Evolutionary conservation across 2,329 filamentous ascomycete species (phyloP), one percentile per base, ranked within the genome.

Genomic region (Pseudovirgaria hyperparasitica): DNA sequence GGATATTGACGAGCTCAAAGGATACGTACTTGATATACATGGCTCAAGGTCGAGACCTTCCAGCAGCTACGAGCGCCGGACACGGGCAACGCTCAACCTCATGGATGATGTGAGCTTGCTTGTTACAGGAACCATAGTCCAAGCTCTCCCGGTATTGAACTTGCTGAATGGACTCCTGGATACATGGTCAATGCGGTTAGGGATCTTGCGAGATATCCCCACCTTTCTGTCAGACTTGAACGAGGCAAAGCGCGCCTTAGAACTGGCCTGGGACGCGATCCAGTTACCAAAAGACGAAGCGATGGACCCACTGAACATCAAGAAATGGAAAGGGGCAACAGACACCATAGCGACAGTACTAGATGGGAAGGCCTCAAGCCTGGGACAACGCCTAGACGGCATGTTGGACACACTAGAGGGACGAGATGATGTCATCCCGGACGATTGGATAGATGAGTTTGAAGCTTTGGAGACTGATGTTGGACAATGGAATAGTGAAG

Each of bases 21-120:
- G 70, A 23, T 81, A 87, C 45, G 80, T 94, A 39, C 60, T 94
- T 36, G 75, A 78, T 52, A 81, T 81, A 43, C 81, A 93, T 79
- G 48, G 47, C 51, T 63, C 36, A 42, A 52, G 46, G 23, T 55
- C 54, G 23, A 48, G 50, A 60, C 70, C 57, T 22, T 48, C 55
- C 10, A 55, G 47, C 16, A 46, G 50, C 34, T 46, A 50, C 32
- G 44, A 37, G 18, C 40, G 41, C 4, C 35, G 17, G 13, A 42
- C 47, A 24, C 43, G 41, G 16, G n/a, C n/a, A n/a, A 58, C 62
- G 22, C 81, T 81, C 52, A 70, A 69, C 35, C 75, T 70, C 34
- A 72, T 96, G 63, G 85, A 90, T 41, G 90, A 96, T 51, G 73
- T 93, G 43, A 86, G 84, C 6, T 82, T 87, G 14, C 68, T 96